A percentile compares a stretch with the other conserved stretches of the same genome.
phyloP scores from a whole-genome alignment of 177 flowering plant species.

The Vitis hybrid region DNA sequence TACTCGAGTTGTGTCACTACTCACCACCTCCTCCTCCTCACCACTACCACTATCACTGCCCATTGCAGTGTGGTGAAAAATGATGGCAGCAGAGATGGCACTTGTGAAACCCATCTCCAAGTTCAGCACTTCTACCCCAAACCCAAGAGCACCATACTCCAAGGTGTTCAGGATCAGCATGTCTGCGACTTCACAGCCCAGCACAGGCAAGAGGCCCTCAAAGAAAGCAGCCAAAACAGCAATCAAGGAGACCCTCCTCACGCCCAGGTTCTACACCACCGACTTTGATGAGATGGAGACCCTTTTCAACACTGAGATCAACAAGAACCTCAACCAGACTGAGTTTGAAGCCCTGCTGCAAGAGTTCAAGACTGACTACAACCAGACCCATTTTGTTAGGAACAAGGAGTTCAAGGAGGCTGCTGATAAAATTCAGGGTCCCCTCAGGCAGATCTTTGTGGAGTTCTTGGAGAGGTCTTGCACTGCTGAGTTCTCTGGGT shows the following conservation, averaged over 20 bases:
- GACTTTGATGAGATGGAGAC: conserved; percentile 97
- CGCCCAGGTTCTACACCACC: conserved; percentile 96
- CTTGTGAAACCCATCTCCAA: conserved; percentile 74
- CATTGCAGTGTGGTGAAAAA: conserved; percentile 4
- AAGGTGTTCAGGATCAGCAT: conserved; percentile 32
- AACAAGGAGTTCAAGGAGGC: conserved; percentile 97
- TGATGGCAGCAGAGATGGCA: conserved; percentile 72
- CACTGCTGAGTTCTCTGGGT: conserved; percentile 98
- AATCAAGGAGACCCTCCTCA: conserved; percentile 75
- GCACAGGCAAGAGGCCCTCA: conserved; percentile 17
- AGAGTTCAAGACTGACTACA: conserved; percentile 95
- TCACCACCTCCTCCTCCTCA: background rate
- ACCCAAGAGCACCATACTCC: conserved; percentile 20
- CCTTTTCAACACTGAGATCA: conserved; percentile 89
- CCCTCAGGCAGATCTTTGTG: conserved; percentile 83
- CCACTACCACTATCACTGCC: background rate
- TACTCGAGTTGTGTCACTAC: background rate
- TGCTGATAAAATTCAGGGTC: conserved; percentile 85
- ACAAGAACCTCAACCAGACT: conserved; percentile 73
- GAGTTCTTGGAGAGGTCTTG: conserved; percentile 98
- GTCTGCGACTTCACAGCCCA: conserved; percentile 35
- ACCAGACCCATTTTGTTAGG: conserved; percentile 95
- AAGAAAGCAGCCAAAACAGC: conserved; percentile 46
- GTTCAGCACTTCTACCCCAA: conserved; percentile 33
- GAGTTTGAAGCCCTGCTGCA: conserved; percentile 90